Percentiles rank a stretch among this genome's conserved stretches.
phyloP scores from a whole-genome alignment of 129 eudicot species.

The Chrysanthemum lavandulifolium region DNA sequence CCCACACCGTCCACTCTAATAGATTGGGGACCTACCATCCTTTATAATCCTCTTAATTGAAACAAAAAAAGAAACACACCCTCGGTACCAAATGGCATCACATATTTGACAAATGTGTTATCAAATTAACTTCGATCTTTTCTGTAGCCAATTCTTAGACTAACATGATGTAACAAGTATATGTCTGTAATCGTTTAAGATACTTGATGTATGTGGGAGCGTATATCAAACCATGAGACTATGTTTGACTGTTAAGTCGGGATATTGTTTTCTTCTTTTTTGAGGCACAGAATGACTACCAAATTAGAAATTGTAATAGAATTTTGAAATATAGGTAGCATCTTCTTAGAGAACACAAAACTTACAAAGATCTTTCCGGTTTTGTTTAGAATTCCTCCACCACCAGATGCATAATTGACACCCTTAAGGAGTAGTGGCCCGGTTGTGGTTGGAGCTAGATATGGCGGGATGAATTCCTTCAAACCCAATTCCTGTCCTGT shows the following conservation, averaged over 20 bases:
- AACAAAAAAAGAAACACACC: too few species aligned
- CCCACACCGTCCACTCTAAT: too few species aligned
- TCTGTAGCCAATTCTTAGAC: too few species aligned
- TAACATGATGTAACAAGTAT: too few species aligned
- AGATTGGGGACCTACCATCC: too few species aligned
- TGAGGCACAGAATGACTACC: not conserved
- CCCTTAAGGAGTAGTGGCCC: constrained; percentile 63
- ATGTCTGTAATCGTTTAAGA: too few species aligned
- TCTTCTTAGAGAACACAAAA: not conserved
- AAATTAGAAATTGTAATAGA: not conserved
- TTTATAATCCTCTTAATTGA: too few species aligned
- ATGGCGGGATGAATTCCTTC: constrained; percentile 59
- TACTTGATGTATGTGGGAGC: too few species aligned
- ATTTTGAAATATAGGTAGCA: not conserved
- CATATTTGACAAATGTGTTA: too few species aligned
- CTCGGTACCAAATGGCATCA: too few species aligned
- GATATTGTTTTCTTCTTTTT: not conserved
- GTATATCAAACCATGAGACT: too few species aligned
- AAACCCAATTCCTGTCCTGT: constrained; percentile 66
- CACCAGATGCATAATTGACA: constrained; percentile 96
- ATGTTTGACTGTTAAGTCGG: not conserved
- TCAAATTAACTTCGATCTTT: too few species aligned
- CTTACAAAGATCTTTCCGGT: constrained; percentile 88
- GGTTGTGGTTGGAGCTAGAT: constrained; percentile 67
- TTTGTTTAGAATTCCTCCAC: constrained; percentile 76